Base-by-base conservation (phyloP, 2,329 filamentous ascomycete species). In the Colletotrichum karsti region DNA sequence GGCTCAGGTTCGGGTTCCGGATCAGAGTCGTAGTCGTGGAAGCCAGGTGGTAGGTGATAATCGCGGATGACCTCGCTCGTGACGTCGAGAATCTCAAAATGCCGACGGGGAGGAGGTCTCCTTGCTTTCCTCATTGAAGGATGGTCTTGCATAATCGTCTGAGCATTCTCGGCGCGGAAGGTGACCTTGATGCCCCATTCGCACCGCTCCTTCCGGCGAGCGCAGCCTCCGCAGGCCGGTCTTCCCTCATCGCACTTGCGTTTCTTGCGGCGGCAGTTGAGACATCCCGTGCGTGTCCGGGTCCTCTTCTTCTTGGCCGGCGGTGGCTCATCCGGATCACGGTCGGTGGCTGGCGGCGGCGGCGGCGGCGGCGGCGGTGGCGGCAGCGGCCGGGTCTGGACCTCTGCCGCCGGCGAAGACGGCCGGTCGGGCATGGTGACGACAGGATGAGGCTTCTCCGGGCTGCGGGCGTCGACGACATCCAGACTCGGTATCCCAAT, bases 241-340 rank as follows among this genome's bases (percentile, higher is more conserved):
- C 74, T 76, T 6, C 70, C 70, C 63, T 81, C 79, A 58, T 81
- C 79, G 62, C 78, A 80, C 66, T 79, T 80, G 44, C 78, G 74
- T 74, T 80, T 80, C 72, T 78, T 79, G 37, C 77, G 77, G 7
- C 78, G 78, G 28, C 78, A 80, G 66, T 80, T 80, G 60, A 80
- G 76, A 41, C 78, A 80, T 1, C 78, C 78, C 5, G 77, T 78
- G 24, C 78, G 72, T 13, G 78, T 80, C 15, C 78, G 73, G 46
- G 74, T 78, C 12, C 76, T 74, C 70, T 78, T 79, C 59, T 71
- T 55, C 53, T 69, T 70, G 39, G 48, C 53, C 37, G 62, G 48
- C 44, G 59, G 51, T 3, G 51, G 44, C 46, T 63, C 22, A 18
- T 67, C 58, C 44, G 64, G 37, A n/a, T 67, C 60, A 42, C 22